A percentile compares a stretch with the other conserved stretches of the same genome.
Conservation (phyloP, 768 basidiomycete genomes). For the Gymnopilus junonius region DNA sequence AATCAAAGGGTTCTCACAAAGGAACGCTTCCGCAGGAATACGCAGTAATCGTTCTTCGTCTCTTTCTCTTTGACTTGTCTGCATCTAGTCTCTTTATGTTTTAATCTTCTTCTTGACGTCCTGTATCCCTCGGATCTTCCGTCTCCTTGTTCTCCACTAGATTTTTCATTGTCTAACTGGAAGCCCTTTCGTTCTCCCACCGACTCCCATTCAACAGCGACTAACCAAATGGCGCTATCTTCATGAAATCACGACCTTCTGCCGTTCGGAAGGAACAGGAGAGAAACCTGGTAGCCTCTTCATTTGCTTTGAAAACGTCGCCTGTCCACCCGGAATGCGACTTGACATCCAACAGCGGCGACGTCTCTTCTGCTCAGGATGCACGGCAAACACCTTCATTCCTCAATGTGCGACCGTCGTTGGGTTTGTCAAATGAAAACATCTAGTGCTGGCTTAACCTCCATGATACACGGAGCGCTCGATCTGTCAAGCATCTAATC, state of each 20-base stretch:
- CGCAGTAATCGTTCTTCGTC: not conserved
- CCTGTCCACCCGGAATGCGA: not conserved
- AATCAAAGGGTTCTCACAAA: not conserved
- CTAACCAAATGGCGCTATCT: not conserved
- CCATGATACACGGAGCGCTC: not conserved
- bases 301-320: not conserved
- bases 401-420: not conserved
- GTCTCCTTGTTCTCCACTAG: not conserved
- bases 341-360: not conserved
- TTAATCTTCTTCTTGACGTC: not conserved
- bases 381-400: not conserved
- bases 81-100: too few relatives aligned
- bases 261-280: not conserved
- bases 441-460: not conserved
- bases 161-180: not conserved
- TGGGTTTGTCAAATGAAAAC: not conserved
- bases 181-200: not conserved
- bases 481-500: not conserved
- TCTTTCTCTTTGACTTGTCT: not conserved
- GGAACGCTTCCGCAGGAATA: not conserved
- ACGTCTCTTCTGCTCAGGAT: not conserved
- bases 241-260: not conserved
- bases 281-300: not conserved
- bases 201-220: not conserved
- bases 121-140: not conserved